Conservation (phyloP, 2,329 filamentous ascomycete species). For the Orbilia javanica region DNA sequence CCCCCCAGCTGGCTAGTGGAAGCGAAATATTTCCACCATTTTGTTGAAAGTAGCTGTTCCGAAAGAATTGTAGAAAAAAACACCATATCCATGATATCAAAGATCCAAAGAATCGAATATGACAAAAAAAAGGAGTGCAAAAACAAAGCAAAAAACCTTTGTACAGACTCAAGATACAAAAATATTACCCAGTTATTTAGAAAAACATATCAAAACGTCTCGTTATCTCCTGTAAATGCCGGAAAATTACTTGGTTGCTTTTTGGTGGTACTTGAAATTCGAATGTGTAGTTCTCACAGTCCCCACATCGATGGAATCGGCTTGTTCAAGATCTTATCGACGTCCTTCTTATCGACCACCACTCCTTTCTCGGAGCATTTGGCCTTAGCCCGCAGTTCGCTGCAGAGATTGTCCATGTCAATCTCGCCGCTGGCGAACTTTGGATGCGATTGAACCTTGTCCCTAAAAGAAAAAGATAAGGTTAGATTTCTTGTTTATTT, state of each 20-base stretch:
- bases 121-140: neutral
- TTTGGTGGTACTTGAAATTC: slow-evolving; percentile 24
- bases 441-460: slow-evolving; percentile 70
- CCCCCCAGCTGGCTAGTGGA: neutral
- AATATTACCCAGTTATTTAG: slow-evolving; percentile 54
- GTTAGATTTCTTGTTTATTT: slow-evolving; percentile 58
- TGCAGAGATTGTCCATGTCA: slow-evolving; percentile 91
- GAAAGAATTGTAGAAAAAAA: slow-evolving; percentile 16
- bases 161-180: slow-evolving; percentile 46
- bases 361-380: slow-evolving; percentile 93
- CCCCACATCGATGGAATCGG: slow-evolving; percentile 58
- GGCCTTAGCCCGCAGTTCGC: slow-evolving; percentile 92
- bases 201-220: slow-evolving; percentile 35
- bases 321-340: slow-evolving; percentile 69
- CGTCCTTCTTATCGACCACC: slow-evolving; percentile 88
- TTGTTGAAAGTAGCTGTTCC: slow-evolving; percentile 36
- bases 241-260: slow-evolving; percentile 12
- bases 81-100: slow-evolving; percentile 58
- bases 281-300: slow-evolving; percentile 30
- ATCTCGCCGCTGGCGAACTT: slow-evolving; percentile 91
- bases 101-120: neutral
- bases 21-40: slow-evolving; percentile 42
- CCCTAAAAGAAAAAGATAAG: slow-evolving; percentile 71
- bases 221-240: slow-evolving; percentile 58
- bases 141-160: slow-evolving; percentile 46